Evolutionary conservation across 306 rosid genomes (phyloP), one percentile per base, ranked within the genome.

Genomic region (Corylus avellana): DNA sequence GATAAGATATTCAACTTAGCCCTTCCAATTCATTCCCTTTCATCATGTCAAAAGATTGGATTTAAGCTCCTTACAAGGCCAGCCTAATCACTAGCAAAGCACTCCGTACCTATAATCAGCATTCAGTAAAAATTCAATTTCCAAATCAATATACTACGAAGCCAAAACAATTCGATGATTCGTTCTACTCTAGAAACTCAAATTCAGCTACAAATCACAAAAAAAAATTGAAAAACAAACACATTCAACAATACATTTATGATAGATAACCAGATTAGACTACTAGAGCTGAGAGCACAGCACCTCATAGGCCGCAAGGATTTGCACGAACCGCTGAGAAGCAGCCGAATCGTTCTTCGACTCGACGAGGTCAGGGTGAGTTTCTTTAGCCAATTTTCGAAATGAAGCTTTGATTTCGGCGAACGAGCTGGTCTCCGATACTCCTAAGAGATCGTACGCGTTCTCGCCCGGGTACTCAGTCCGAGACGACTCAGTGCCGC

Each of bases 251-350:
- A 0, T 64, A 39, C 70, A 64, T 64, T 37, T 32, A 64, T 44
- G 10, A 37, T 51, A 2, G 44, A 75, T 49, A 44, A 50, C 55
- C 29, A 3, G 25, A 79, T 9, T 51, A n/a, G 46, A 61, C 73
- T n/a, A 17, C 7, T 72, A 37, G 68, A 57, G 75, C 48, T 17
- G 20, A 47, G 35, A 18, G 20, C 59, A 49, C 1, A 53, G 70
- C 72, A 91, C 98, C 97, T 94, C 97, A n/a, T 92, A 94, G 25
- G 98, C 98, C 22, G 98, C 95, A 0, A 92, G 95, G 61, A 92
- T 92, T 91, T 87, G 95, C 67, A 94, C 94, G 74, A 94, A 94
- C 47, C 93, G 90, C 78, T 76, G 79, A 22, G 93, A 87, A n/a
- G 87, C 91, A 58, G 82, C 71, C 81, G 92, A 86, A 78, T 90